Conservation (phyloP, 2,329 filamentous ascomycete species). For the Rachicladosporium sp. region DNA sequence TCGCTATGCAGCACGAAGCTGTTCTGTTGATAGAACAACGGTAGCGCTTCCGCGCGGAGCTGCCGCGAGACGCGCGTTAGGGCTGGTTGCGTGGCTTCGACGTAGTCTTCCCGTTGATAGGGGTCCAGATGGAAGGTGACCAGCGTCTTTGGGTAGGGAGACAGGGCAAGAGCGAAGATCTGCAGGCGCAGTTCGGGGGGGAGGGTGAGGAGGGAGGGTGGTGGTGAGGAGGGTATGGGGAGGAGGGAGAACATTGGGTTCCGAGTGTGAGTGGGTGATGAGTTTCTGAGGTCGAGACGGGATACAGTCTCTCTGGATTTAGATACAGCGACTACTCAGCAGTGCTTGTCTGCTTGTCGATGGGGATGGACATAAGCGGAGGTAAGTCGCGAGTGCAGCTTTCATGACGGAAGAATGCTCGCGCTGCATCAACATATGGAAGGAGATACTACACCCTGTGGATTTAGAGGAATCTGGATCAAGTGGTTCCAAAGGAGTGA, state of each 20-base stretch:
- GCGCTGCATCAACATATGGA: too few species aligned
- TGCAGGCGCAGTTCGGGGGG: conserved; percentile 16
- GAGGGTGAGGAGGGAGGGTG: conserved; percentile 8
- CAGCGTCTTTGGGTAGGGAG: conserved; percentile 9
- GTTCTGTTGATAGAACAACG: conserved; percentile 2
- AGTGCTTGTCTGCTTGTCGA: too few species aligned
- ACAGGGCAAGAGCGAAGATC: conserved; percentile 16
- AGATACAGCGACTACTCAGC: too few species aligned
- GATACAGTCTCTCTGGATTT: too few species aligned
- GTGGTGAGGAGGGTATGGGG: not conserved
- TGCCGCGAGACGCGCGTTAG: conserved; percentile 1
- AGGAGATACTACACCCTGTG: too few species aligned
- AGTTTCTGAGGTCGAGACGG: too few species aligned
- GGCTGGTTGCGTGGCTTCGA: conserved; percentile 1
- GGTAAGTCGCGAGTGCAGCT: too few species aligned
- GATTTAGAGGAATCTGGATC: conserved; percentile 36
- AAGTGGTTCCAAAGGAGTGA: conserved; percentile 41
- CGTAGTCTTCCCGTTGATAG: not conserved
- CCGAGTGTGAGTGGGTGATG: too few species aligned
- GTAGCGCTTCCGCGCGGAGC: not conserved
- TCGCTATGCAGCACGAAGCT: conserved; percentile 18
- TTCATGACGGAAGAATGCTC: too few species aligned
- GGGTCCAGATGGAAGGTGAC: conserved; percentile 20
- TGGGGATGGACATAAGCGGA: too few species aligned
- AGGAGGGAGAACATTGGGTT: not conserved